Evolutionary conservation across 2,329 filamentous ascomycete species (phyloP).

Genomic region (Pseudomassariella vexata): DNA sequence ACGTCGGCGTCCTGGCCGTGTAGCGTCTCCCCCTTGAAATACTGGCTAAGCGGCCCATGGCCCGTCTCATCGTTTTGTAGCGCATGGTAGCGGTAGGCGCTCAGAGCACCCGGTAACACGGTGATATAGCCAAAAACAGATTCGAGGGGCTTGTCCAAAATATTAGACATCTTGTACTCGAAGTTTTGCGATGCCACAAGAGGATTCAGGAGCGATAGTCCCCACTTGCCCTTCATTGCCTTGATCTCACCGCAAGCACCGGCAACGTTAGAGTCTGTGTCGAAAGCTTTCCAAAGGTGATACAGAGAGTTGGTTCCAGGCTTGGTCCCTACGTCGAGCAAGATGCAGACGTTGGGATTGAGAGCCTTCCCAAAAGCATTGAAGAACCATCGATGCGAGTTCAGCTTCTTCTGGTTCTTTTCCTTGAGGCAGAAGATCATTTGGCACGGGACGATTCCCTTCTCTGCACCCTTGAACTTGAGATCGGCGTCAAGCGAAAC

Average conservation of each 20-base stretch:
- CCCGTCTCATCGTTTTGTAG: conserved; percentile 96
- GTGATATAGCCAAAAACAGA: conserved; percentile 98
- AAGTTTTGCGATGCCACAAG: conserved; percentile 97
- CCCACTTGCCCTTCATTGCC: conserved; percentile 81
- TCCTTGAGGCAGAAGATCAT: conserved; percentile 99
- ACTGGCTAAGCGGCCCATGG: conserved; percentile 88
- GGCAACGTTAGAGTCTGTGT: conserved; percentile 94
- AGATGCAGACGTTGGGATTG: conserved; percentile 92
- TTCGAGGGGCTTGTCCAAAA: conserved; percentile 94
- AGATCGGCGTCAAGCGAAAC: conserved; percentile 92
- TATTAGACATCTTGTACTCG: conserved; percentile 99
- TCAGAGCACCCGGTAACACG: conserved; percentile 93
- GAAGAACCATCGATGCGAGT: conserved; percentile 99
- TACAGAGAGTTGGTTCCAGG: conserved; percentile 89
- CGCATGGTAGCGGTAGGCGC: conserved; percentile 92
- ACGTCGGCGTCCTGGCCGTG: conserved; percentile 84
- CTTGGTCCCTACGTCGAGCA: conserved; percentile 93
- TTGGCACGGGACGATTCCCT: conserved; percentile 96
- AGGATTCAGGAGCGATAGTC: conserved; percentile 86
- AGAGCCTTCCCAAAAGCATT: conserved; percentile 92
- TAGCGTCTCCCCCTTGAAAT: conserved; percentile 95
- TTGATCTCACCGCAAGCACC: conserved; percentile 98
- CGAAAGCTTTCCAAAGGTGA: conserved; percentile 97
- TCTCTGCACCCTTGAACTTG: conserved; percentile 98
- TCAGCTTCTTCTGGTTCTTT: conserved; percentile 95